A percentile compares a stretch with the other conserved stretches of the same genome.
phyloP scores from a whole-genome alignment of 306 rosid species.

The Canavalia gladiata region DNA sequence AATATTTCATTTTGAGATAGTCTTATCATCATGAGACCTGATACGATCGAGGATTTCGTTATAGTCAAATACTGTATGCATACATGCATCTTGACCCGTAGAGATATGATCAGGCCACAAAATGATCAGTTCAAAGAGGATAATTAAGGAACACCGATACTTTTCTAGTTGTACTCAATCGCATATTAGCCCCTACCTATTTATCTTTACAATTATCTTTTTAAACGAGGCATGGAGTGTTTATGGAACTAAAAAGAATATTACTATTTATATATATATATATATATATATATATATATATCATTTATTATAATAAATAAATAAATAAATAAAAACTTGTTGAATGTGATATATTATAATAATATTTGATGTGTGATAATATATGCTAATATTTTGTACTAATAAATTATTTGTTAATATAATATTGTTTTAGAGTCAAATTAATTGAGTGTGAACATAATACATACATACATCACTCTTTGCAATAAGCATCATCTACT shows the following conservation, averaged over 20 bases:
- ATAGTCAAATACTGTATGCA: not conserved
- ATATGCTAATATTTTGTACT: too few species aligned
- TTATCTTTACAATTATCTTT: not conserved
- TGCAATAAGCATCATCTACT: too few species aligned
- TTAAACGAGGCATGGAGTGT: not conserved
- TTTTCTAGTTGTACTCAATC: not conserved
- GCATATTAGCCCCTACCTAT: not conserved
- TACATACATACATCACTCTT: too few species aligned
- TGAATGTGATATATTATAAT: too few species aligned
- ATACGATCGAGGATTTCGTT: not conserved
- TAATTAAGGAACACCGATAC: not conserved
- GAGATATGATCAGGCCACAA: not conserved
- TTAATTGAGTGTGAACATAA: too few species aligned
- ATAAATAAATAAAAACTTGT: too few species aligned
- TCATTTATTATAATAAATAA: too few species aligned
- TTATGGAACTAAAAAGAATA: conserved; percentile 2
- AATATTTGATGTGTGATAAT: too few species aligned
- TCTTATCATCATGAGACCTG: not conserved
- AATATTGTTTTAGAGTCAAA: too few species aligned
- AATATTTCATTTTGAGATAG: not conserved
- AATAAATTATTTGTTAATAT: too few species aligned
- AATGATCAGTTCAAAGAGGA: not conserved
- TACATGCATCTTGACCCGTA: not conserved
- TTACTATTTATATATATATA: not conserved
- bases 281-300: not conserved